These are phyloP conservation scores for Fusarium sacchari DNA, from an alignment of 2,329 filamentous ascomycete species.

Conservation along the genomic window DNA sequence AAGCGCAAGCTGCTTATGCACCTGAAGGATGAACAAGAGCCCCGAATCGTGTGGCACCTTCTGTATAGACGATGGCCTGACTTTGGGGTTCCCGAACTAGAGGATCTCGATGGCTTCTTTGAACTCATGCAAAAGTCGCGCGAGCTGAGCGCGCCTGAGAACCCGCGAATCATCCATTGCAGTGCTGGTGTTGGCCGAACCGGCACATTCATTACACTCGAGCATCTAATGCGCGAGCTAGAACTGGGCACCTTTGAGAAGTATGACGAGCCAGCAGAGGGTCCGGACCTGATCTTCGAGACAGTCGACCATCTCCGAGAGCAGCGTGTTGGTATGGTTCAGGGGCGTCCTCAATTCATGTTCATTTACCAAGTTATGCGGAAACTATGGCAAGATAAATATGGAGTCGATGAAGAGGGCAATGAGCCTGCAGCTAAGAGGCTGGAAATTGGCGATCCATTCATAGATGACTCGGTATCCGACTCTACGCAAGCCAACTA, in stretches of 20 bases:
- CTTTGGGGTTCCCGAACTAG: conserved; percentile 80
- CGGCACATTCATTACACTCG: conserved; percentile 96
- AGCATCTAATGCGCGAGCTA: conserved; percentile 86
- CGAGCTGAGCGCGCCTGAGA: conserved; percentile 61
- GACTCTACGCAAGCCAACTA: conserved; percentile 10
- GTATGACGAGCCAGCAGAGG: conserved; percentile 49
- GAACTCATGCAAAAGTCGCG: conserved; percentile 75
- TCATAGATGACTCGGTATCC: conserved; percentile 42
- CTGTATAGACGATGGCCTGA: conserved; percentile 92
- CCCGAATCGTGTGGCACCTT: conserved; percentile 80
- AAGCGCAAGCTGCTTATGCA: conserved; percentile 76
- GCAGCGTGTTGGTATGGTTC: conserved; percentile 96
- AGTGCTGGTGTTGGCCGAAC: conserved; percentile 94
- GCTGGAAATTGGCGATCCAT: conserved; percentile 61
- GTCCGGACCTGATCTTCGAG: conserved; percentile 75
- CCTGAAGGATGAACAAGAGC: conserved; percentile 56
- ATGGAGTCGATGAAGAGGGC: conserved; percentile 54
- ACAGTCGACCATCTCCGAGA: conserved; percentile 84
- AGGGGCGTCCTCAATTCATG: conserved; percentile 82
- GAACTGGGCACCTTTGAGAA: conserved; percentile 74
- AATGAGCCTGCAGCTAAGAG: conserved; percentile 63
- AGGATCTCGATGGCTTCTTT: conserved; percentile 74
- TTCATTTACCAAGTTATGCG: conserved; percentile 91
- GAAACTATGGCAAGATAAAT: conserved; percentile 76
- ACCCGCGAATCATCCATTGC: conserved; percentile 84